A percentile compares a stretch with the other conserved stretches of the same genome.
These are phyloP conservation scores for Podila clonocystis DNA, from an alignment of 192 early-diverging fungal genomes.

Conservation along the genomic window DNA sequence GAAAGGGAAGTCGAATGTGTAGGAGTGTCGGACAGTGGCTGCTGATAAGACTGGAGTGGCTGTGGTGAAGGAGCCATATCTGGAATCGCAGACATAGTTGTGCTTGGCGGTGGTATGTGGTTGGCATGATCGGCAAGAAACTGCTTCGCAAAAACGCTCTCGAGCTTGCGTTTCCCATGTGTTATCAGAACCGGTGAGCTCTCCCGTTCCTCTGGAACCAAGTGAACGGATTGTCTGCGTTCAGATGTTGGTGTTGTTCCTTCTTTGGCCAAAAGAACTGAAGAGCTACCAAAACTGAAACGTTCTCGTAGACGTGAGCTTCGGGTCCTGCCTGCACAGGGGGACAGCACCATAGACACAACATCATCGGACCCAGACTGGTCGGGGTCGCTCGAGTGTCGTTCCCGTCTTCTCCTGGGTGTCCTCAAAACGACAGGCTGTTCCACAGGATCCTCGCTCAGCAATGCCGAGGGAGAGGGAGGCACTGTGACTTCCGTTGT, in stretches of 20 bases:
- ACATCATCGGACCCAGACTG: slow-evolving; percentile 18
- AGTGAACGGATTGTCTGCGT: not conserved
- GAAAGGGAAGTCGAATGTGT: too few species aligned
- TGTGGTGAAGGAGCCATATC: not conserved
- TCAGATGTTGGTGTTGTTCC: slow-evolving; percentile 1
- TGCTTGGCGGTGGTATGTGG: not conserved
- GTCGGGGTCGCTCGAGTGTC: slow-evolving; percentile 15
- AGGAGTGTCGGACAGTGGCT: too few species aligned
- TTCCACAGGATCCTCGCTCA: slow-evolving; percentile 1
- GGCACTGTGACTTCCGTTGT: slow-evolving; percentile 8
- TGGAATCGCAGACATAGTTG: slow-evolving; percentile 1
- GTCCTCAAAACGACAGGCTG: not conserved
- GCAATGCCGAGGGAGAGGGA: not conserved
- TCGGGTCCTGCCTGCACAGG: slow-evolving; percentile 24
- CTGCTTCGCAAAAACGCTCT: not conserved
- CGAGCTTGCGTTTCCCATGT: not conserved
- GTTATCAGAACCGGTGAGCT: not conserved
- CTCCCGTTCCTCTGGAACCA: not conserved
- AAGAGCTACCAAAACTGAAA: not conserved
- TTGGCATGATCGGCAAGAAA: not conserved
- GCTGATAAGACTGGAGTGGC: not conserved
- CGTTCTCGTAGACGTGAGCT: not conserved
- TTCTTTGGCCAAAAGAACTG: not conserved
- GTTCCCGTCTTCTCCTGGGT: not conserved
- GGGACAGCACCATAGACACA: slow-evolving; percentile 32